phyloP scores from a whole-genome alignment of 257 asterid species.

The Gentiana dahurica region DNA sequence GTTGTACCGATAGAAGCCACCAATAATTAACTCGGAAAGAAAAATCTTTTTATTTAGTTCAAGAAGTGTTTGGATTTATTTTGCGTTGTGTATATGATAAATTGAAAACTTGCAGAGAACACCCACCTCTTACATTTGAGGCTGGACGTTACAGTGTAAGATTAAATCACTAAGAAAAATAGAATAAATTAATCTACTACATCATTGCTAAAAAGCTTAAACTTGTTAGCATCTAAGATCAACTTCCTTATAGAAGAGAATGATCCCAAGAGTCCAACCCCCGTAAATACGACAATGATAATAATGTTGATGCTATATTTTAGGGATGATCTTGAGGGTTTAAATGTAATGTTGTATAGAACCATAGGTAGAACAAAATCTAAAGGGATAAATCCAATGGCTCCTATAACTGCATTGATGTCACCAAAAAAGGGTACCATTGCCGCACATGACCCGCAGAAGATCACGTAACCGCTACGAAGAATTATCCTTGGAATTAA shows the following conservation, averaged over 20 bases:
- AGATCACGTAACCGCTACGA: constrained; percentile 46
- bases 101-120: no score
- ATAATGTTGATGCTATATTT: constrained; percentile 52
- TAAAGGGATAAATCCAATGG: constrained; percentile 88
- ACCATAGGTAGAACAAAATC: constrained; percentile 94
- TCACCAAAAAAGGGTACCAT: constrained; percentile 97
- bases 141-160: no score
- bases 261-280: constrained; percentile 74
- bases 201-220: constrained; percentile 69
- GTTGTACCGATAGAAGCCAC: no score
- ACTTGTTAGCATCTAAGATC: constrained; percentile 58
- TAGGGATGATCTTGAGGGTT: constrained; percentile 46
- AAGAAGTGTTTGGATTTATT: no score
- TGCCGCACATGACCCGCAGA: constrained; percentile 85
- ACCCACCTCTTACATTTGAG: no score
- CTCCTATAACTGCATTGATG: constrained; percentile 80
- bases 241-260: constrained; percentile 72
- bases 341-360: constrained; percentile 71
- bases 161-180: no score
- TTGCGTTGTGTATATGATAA: no score
- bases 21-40: no score
- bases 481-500: constrained; percentile 76
- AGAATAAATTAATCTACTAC: constrained; percentile 45
- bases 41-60: no score
- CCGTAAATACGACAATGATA: constrained; percentile 59